A percentile compares a stretch with the other conserved stretches of the same genome.
Conservation (phyloP, 441 rosid species). For the Brassica hybrid region DNA sequence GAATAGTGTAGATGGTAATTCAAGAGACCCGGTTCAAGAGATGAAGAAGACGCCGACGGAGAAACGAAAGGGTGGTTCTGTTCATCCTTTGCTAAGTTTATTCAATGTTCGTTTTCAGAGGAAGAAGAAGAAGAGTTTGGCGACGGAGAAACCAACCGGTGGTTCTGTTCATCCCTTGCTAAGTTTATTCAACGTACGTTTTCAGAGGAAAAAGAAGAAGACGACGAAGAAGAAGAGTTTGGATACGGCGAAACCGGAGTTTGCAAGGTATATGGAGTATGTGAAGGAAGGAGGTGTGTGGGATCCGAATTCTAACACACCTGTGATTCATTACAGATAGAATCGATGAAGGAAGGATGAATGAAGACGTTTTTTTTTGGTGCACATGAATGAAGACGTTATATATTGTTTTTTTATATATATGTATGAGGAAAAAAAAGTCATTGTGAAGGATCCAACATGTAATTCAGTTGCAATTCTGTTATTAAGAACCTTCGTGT, state of each 20-base stretch:
- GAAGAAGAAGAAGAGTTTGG: conserved; percentile 49
- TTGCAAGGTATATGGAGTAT: conserved; percentile 73
- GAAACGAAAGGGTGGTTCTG: conserved; percentile 48
- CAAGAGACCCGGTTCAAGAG: conserved; percentile 35
- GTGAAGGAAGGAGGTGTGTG: conserved; percentile 74
- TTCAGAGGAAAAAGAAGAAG: conserved; percentile 31
- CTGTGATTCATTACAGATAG: conserved; percentile 55
- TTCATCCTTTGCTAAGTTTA: conserved; percentile 68
- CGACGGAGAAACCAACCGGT: conserved; percentile 46
- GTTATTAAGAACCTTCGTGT: neutral
- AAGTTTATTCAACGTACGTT: conserved; percentile 53
- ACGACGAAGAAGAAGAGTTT: conserved; percentile 46
- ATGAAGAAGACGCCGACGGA: conserved; percentile 25
- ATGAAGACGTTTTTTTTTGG: neutral
- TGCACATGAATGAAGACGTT: neutral
- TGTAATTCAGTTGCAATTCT: neutral
- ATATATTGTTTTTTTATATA: neutral
- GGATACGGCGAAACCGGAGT: conserved; percentile 68
- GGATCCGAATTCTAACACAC: conserved; percentile 54
- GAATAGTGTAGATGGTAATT: conserved; percentile 40
- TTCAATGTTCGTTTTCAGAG: conserved; percentile 44
- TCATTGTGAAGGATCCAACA: neutral
- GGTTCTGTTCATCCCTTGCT: conserved; percentile 63
- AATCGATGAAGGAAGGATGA: neutral
- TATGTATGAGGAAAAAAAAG: neutral